phyloP scores from a whole-genome alignment of 1,139 yeast species.

The Meyerozyma smithsonii region DNA sequence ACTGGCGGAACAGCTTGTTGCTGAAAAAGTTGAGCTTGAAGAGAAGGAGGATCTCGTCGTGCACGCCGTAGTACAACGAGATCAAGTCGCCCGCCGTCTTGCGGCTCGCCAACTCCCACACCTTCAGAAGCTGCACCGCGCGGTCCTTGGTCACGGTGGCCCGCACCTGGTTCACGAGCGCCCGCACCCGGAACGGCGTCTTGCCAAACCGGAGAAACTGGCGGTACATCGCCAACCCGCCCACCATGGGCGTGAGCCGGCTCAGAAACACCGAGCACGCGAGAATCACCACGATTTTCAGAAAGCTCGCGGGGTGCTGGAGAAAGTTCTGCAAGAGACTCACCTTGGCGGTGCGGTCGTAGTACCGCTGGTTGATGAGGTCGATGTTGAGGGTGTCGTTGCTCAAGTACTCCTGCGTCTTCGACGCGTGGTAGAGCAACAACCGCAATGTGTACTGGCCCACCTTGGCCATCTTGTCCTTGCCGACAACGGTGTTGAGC shows the following conservation, averaged over 20 bases:
- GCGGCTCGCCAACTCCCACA: not conserved
- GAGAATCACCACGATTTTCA: slow-evolving; percentile 31
- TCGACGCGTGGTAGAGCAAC: slow-evolving; percentile 44
- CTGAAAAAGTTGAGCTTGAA: slow-evolving; percentile 50
- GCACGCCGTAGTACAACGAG: slow-evolving; percentile 56
- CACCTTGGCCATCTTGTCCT: slow-evolving; percentile 65
- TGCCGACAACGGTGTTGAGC: slow-evolving; percentile 56
- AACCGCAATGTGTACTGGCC: slow-evolving; percentile 56
- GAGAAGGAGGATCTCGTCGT: slow-evolving; percentile 55
- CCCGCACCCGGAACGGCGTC: slow-evolving; percentile 54
- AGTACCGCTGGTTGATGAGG: slow-evolving; percentile 26
- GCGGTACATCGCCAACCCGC: slow-evolving; percentile 55
- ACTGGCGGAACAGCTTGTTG: slow-evolving; percentile 27
- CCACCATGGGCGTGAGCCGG: slow-evolving; percentile 41
- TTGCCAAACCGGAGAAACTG: slow-evolving; percentile 70
- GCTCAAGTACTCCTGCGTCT: slow-evolving; percentile 33
- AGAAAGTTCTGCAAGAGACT: slow-evolving; percentile 34
- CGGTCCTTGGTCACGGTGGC: slow-evolving; percentile 2
- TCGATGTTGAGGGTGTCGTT: slow-evolving; percentile 30
- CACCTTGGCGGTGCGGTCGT: slow-evolving; percentile 29
- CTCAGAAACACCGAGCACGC: slow-evolving; percentile 29
- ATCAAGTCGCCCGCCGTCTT: slow-evolving; percentile 43
- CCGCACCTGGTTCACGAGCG: slow-evolving; percentile 19
- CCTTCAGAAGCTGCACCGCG: slow-evolving; percentile 31
- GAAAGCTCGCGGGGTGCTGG: slow-evolving; percentile 39